Evolutionary conservation across 768 basidiomycete species (phyloP).

Genomic region (Pisolithus albus): DNA sequence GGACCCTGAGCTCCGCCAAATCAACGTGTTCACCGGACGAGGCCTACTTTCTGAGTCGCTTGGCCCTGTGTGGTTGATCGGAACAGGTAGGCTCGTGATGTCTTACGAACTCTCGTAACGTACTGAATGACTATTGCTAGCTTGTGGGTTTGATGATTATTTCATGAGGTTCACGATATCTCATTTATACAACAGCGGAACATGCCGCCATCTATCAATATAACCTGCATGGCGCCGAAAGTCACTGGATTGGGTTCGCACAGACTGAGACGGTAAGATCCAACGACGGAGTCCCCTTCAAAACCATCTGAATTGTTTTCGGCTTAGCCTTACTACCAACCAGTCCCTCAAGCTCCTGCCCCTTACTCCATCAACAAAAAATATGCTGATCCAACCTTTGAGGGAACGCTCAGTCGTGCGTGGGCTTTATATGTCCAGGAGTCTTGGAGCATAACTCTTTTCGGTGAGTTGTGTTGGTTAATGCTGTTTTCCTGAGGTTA

Average conservation of each 20-base stretch:
- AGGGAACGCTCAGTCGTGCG: slow-evolving; percentile 26
- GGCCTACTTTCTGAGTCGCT: slow-evolving; percentile 68
- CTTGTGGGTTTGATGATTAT: slow-evolving; percentile 15
- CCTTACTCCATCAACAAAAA: slow-evolving; percentile 32
- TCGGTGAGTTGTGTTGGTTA: slow-evolving; percentile 24
- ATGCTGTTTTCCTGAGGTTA: not conserved
- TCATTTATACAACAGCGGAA: slow-evolving; percentile 28
- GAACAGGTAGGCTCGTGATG: slow-evolving; percentile 39
- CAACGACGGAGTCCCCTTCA: not conserved
- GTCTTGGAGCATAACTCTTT: slow-evolving; percentile 39
- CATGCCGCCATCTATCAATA: slow-evolving; percentile 46
- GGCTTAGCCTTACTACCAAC: slow-evolving; percentile 45
- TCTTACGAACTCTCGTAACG: too few species aligned
- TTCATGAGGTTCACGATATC: not conserved
- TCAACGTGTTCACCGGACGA: slow-evolving; percentile 59
- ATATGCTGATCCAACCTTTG: slow-evolving; percentile 36
- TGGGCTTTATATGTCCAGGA: slow-evolving; percentile 39
- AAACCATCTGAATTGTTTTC: not conserved
- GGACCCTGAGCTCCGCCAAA: slow-evolving; percentile 37
- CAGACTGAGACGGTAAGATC: slow-evolving; percentile 44
- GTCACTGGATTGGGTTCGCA: slow-evolving; percentile 46
- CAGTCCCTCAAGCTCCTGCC: slow-evolving; percentile 34
- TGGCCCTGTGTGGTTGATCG: slow-evolving; percentile 80
- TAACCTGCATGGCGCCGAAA: slow-evolving; percentile 35
- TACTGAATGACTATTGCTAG: slow-evolving; percentile 12